Evolutionary conservation across 768 basidiomycete species (phyloP).

Genomic region (Naganishia vaughanmartiniae): DNA sequence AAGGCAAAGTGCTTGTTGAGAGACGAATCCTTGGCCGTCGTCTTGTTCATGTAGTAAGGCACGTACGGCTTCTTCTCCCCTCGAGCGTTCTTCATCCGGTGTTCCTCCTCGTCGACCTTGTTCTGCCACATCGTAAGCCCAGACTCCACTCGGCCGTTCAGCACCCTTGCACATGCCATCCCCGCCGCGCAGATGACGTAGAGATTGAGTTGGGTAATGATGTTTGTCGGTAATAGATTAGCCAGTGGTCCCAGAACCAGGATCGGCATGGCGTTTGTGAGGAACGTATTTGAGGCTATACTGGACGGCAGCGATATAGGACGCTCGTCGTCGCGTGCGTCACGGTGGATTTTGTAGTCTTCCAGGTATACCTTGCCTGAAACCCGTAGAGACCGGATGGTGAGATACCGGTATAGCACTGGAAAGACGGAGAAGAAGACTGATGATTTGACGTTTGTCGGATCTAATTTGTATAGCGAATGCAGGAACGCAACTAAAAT

Average conservation of each 20-base stretch:
- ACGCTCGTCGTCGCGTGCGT: neutral
- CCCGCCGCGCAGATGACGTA: conserved; percentile 24
- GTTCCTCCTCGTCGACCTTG: neutral
- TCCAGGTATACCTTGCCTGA: neutral
- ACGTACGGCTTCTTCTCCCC: conserved; percentile 1
- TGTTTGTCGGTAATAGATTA: conserved; percentile 11
- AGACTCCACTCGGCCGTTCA: neutral
- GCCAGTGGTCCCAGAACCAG: conserved; percentile 18
- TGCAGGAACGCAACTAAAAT: neutral
- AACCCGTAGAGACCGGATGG: neutral
- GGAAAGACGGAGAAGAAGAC: conserved; percentile 29
- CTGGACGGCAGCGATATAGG: neutral
- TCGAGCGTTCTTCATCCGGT: neutral
- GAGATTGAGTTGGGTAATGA: conserved; percentile 29
- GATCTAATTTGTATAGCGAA: neutral
- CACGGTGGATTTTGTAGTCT: neutral
- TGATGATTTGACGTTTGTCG: conserved; percentile 19
- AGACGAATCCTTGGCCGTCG: neutral
- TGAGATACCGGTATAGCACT: conserved; percentile 11
- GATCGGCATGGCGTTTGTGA: neutral
- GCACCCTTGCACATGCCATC: neutral
- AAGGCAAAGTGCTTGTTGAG: conserved; percentile 16
- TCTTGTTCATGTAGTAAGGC: conserved; percentile 5
- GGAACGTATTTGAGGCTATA: neutral
- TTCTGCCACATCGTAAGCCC: neutral